Evolutionary conservation across 2,329 filamentous ascomycete species (phyloP).

Genomic region (Apiospora saccharicola): DNA sequence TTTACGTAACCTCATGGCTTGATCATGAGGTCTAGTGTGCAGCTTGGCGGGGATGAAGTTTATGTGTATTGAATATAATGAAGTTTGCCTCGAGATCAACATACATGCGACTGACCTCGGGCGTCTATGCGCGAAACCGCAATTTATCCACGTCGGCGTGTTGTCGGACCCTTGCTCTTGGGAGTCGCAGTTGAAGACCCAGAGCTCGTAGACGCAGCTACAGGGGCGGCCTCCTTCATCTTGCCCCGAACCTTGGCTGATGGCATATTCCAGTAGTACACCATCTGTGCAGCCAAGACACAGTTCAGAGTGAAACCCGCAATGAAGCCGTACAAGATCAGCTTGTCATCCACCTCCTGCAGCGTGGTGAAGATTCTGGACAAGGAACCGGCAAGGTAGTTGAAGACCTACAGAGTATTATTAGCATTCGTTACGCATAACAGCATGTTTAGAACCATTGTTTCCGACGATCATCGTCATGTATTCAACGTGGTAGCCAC

Average conservation of each 20-base stretch:
- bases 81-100: constrained; percentile 18
- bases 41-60: background rate
- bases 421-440: background rate
- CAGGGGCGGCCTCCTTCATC: constrained; percentile 45
- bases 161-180: constrained; percentile 51
- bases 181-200: constrained; percentile 38
- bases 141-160: constrained; percentile 48
- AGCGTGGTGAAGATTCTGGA: constrained; percentile 97
- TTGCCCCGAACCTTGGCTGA: constrained; percentile 52
- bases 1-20: constrained; percentile 1
- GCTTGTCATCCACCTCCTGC: constrained; percentile 95
- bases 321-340: constrained; percentile 94
- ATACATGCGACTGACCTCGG: constrained; percentile 14
- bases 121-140: constrained; percentile 24
- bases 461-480: background rate
- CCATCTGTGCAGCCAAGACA: constrained; percentile 86
- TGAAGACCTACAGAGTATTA: constrained; percentile 77
- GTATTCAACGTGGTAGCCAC: background rate
- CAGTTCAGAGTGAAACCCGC: constrained; percentile 90
- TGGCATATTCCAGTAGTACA: constrained; percentile 92
- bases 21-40: background rate
- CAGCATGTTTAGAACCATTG: background rate
- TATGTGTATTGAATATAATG: constrained; percentile 13
- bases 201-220: constrained; percentile 36
- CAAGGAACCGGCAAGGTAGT: constrained; percentile 92